Percentiles rank a stretch among this genome's conserved stretches.
phyloP scores from a whole-genome alignment of 441 rosid species.

The Hura crepitans region DNA sequence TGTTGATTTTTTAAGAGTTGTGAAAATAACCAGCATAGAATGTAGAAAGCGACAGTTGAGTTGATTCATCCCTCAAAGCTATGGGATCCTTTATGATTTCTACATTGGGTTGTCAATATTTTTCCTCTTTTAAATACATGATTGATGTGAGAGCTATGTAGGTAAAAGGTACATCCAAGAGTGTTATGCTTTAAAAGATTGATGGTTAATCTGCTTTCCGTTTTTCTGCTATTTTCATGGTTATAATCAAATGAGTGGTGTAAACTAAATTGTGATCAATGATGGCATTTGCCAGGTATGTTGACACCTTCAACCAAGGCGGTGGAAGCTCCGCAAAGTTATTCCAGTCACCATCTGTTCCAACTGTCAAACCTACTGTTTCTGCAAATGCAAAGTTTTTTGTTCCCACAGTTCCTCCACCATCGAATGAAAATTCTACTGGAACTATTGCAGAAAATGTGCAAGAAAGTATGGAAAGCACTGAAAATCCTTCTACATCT shows the following conservation, averaged over 20 bases:
- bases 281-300: slow-evolving; percentile 45
- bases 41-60: too few species aligned
- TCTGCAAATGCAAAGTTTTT: slow-evolving; percentile 75
- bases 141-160: background rate
- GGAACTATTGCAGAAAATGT: slow-evolving; percentile 52
- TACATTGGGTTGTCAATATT: too few species aligned
- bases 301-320: slow-evolving; percentile 74
- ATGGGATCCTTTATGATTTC: too few species aligned
- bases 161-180: background rate
- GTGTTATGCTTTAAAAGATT: background rate
- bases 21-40: too few species aligned
- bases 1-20: background rate
- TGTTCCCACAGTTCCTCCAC: slow-evolving; percentile 56
- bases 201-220: background rate
- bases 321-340: slow-evolving; percentile 48
- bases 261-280: background rate
- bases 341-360: slow-evolving; percentile 62
- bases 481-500: slow-evolving; percentile 43
- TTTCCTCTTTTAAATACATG: too few species aligned
- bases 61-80: too few species aligned
- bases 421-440: slow-evolving; percentile 40
- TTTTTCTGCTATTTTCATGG: background rate
- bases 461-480: slow-evolving; percentile 35
- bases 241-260: background rate
- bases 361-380: slow-evolving; percentile 66